Evolutionary conservation across 2,329 filamentous ascomycete species (phyloP).

Genomic region (Aspergillus quadricinctus): DNA sequence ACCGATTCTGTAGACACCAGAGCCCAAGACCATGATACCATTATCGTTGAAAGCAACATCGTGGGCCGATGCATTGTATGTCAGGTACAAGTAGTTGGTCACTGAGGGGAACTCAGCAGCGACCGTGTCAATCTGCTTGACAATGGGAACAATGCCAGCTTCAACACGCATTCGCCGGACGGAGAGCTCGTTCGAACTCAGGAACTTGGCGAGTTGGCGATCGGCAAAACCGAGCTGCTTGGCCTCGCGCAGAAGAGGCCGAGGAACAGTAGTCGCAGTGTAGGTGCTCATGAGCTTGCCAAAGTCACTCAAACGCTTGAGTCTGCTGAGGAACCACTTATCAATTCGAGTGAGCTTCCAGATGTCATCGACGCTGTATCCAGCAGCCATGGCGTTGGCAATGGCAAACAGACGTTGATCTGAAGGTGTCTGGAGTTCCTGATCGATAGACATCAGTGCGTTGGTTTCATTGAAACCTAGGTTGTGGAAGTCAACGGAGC

Average conservation of each 20-base stretch:
- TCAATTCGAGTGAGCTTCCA: conserved; percentile 98
- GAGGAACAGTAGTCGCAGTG: conserved; percentile 61
- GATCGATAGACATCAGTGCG: conserved; percentile 91
- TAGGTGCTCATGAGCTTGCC: conserved; percentile 71
- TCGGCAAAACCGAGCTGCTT: conserved; percentile 96
- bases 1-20: conserved; percentile 93
- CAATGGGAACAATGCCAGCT: conserved; percentile 76
- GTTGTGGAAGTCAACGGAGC: conserved; percentile 91
- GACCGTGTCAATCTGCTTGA: conserved; percentile 98
- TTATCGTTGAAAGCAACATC: conserved; percentile 83
- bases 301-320: conserved; percentile 89
- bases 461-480: conserved; percentile 89
- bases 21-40: conserved; percentile 93
- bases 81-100: conserved; percentile 95
- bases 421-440: conserved; percentile 93
- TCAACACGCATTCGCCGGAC: conserved; percentile 82
- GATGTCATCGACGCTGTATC: conserved; percentile 93
- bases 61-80: conserved; percentile 85
- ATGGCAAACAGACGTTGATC: conserved; percentile 97
- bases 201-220: conserved; percentile 88
- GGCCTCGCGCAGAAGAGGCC: conserved; percentile 69
- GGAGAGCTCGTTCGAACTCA: conserved; percentile 89
- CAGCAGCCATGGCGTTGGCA: conserved; percentile 92
- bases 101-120: conserved; percentile 92
- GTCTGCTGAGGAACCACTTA: conserved; percentile 93